Evolutionary conservation across 225 moss, liverwort and hornwort species (phyloP).

Genomic region (Bryum argenteum): DNA sequence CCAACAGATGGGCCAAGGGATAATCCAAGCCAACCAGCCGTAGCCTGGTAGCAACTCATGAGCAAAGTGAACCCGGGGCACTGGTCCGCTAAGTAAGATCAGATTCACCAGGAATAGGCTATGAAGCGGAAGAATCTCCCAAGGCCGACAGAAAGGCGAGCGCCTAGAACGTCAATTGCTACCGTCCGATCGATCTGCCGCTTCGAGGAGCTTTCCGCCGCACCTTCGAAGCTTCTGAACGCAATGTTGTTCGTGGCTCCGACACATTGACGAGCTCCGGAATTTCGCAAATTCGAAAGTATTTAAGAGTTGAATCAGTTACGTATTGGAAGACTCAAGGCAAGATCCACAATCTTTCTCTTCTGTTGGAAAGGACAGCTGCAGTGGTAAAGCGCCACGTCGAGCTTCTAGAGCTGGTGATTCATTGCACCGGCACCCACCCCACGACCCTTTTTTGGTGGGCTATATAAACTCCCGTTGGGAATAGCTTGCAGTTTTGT

Average conservation of each 20-base stretch:
- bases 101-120: no score
- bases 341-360: slow-evolving; percentile 30
- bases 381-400: slow-evolving; percentile 14
- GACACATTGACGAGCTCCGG: neutral
- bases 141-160: no score
- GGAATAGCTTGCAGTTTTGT: neutral
- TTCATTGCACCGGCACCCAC: neutral
- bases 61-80: no score
- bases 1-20: no score
- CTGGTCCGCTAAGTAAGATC: no score
- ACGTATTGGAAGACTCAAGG: neutral
- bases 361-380: neutral
- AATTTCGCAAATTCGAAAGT: neutral
- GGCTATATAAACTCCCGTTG: neutral
- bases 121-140: no score
- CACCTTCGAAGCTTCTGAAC: neutral
- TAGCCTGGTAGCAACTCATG: no score
- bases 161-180: no score
- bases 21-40: no score
- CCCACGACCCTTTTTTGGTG: neutral
- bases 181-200: no score
- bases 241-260: neutral
- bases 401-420: slow-evolving; percentile 6
- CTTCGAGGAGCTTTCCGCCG: neutral
- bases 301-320: neutral